These are phyloP conservation scores for Xylariales sp. DNA, from an alignment of 2,329 filamentous ascomycete genomes.

Conservation along the genomic window DNA sequence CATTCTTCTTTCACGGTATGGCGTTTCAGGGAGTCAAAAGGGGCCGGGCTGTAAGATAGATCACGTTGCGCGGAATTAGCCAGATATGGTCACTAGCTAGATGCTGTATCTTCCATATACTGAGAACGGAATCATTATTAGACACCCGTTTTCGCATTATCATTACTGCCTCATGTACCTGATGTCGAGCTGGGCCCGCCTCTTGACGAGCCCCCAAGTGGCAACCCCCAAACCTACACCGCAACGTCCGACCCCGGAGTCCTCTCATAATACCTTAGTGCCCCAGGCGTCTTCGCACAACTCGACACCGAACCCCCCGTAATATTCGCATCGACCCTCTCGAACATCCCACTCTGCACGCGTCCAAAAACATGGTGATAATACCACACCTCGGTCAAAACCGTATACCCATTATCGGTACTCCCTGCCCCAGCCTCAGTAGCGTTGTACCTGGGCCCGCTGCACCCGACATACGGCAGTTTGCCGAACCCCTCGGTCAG, in stretches of 20 bases:
- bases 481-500: conserved; percentile 47
- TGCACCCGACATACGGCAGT: conserved; percentile 57
- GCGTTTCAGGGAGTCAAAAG: conserved; percentile 18
- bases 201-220: too few relatives aligned
- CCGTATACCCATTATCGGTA: conserved; percentile 51
- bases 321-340: conserved; percentile 37
- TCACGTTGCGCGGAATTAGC: too few relatives aligned
- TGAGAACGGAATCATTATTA: too few relatives aligned
- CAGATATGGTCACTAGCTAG: too few relatives aligned
- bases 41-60: background rate
- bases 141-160: too few relatives aligned
- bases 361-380: conserved; percentile 57
- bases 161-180: too few relatives aligned
- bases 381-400: conserved; percentile 62
- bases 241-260: conserved; percentile 32
- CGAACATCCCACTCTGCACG: conserved; percentile 46
- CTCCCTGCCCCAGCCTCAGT: conserved; percentile 52
- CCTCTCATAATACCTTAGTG: conserved; percentile 51
- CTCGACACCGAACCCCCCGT: conserved; percentile 46
- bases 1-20: conserved; percentile 10
- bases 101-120: too few relatives aligned
- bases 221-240: too few relatives aligned
- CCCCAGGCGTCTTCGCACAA: conserved; percentile 49
- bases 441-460: conserved; percentile 55
- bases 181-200: too few relatives aligned